A percentile compares a stretch with the other conserved stretches of the same genome.
These are phyloP conservation scores for Hyaloscypha variabilis DNA, from an alignment of 495 filamentous ascomycete species.

Conservation along the genomic window DNA sequence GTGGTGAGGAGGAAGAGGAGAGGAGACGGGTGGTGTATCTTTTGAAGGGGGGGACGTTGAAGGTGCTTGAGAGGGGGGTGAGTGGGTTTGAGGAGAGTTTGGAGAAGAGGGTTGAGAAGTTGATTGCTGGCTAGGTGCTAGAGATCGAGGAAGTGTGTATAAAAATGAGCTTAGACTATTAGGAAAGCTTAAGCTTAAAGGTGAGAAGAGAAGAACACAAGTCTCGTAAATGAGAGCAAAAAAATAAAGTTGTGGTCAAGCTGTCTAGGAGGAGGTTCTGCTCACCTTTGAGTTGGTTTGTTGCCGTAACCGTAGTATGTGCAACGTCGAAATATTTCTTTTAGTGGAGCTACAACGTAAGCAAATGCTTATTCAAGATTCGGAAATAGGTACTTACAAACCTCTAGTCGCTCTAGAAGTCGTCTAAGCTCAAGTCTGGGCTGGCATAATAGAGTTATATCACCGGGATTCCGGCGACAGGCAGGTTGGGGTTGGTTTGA, in stretches of 20 bases:
- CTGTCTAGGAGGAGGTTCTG: neutral
- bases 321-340: neutral
- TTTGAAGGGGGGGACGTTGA: constrained; percentile 58
- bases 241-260: neutral
- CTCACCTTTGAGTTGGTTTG: neutral
- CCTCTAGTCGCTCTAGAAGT: no score
- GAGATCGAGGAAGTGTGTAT: no score
- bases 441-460: no score
- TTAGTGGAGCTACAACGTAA: no score
- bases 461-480: no score
- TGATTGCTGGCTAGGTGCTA: constrained; percentile 27
- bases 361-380: no score
- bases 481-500: no score
- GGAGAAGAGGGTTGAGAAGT: constrained; percentile 58
- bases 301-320: neutral
- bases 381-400: neutral
- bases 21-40: constrained; percentile 62
- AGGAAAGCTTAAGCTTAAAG: no score
- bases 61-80: constrained; percentile 59
- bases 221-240: neutral
- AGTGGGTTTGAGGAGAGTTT: constrained; percentile 65
- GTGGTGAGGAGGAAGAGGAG: constrained; percentile 40
- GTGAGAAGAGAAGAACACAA: neutral
- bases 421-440: no score
- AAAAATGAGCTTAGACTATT: no score